phyloP scores from a whole-genome alignment of 306 rosid species.

The Corylus americana region DNA sequence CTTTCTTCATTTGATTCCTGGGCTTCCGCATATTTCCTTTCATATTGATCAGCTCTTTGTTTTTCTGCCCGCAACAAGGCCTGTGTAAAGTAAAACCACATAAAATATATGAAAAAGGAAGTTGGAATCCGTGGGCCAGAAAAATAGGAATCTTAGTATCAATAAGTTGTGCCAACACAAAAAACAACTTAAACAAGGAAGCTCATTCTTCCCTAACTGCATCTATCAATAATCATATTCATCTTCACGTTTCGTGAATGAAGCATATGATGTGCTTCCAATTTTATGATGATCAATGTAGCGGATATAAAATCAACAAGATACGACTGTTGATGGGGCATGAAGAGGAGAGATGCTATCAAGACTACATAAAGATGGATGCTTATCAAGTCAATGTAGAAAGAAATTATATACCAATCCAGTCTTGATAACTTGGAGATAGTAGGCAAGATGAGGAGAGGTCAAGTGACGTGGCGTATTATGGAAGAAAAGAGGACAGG shows the following conservation, averaged over 20 bases:
- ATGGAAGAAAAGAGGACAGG: not conserved
- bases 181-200: not conserved
- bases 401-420: not conserved
- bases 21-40: slow-evolving; percentile 65
- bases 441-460: not conserved
- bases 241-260: not conserved
- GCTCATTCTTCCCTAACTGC: not conserved
- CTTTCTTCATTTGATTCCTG: slow-evolving; percentile 60
- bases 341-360: not conserved
- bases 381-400: not conserved
- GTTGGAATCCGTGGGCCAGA: not conserved
- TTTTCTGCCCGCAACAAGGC: slow-evolving; percentile 62
- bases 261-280: not conserved
- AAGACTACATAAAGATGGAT: not conserved
- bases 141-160: not conserved
- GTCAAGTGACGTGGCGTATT: not conserved
- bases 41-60: slow-evolving; percentile 65
- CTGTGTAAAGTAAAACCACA: slow-evolving; percentile 44
- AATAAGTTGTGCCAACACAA: not conserved
- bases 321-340: not conserved
- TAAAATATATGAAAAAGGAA: not conserved
- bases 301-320: not conserved
- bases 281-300: not conserved
- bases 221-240: not conserved
- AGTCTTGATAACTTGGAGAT: not conserved